Evolutionary conservation across 2,329 filamentous ascomycete genomes (phyloP).

Genomic region (Penicillium sp.): DNA sequence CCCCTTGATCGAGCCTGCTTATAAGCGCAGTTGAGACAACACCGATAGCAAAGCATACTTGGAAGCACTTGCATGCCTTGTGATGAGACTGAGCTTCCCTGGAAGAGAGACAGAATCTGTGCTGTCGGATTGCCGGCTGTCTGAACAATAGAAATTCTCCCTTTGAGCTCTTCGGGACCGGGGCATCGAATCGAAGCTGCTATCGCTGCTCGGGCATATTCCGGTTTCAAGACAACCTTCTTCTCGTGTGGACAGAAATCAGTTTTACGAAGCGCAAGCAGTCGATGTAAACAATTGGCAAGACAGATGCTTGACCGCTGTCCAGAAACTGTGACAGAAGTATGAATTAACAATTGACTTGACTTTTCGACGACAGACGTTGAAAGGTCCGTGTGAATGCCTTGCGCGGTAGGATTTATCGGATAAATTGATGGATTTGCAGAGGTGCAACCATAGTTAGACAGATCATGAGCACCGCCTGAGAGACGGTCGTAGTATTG

Average conservation of each 20-base stretch:
- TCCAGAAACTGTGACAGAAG: neutral
- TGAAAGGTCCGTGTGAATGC: neutral
- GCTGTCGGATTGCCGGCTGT: neutral
- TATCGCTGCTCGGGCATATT: neutral
- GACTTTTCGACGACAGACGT: neutral
- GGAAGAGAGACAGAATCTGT: neutral
- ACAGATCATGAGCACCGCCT: neutral
- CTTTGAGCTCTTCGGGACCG: neutral
- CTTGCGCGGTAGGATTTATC: neutral
- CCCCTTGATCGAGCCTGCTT: constrained; percentile 3
- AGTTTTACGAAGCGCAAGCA: neutral
- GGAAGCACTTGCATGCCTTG: neutral
- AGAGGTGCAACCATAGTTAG: no score
- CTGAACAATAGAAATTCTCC: neutral
- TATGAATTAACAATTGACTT: neutral
- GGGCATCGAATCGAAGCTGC: neutral
- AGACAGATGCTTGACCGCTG: neutral
- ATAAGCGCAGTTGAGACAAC: constrained; percentile 4
- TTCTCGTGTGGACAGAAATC: neutral
- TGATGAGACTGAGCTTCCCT: no score
- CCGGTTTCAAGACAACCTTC: neutral
- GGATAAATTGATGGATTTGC: no score
- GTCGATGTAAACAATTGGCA: neutral
- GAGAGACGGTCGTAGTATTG: neutral
- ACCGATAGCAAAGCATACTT: constrained; percentile 1